A percentile compares a stretch with the other conserved stretches of the same genome.
These are phyloP conservation scores for Gnomoniopsis sp. DNA, from an alignment of 2,329 filamentous ascomycete species.

Conservation along the genomic window DNA sequence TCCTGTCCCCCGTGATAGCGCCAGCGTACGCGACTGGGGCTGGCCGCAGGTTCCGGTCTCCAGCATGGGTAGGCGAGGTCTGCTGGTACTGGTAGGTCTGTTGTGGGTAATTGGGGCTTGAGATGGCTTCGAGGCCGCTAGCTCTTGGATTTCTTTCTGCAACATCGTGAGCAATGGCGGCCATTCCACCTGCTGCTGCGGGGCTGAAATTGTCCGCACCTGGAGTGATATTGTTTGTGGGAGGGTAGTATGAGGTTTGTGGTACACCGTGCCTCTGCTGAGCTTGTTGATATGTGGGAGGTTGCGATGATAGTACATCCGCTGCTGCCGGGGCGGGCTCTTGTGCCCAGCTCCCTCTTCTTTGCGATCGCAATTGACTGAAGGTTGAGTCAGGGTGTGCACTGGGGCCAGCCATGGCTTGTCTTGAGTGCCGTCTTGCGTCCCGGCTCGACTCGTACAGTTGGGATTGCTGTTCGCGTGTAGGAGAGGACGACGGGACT, in stretches of 20 bases:
- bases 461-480: background rate
- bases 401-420: slow-evolving; percentile 19
- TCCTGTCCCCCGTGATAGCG: slow-evolving; percentile 28
- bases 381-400: slow-evolving; percentile 37
- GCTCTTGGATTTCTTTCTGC: slow-evolving; percentile 63
- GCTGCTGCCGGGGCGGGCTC: slow-evolving; percentile 21
- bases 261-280: slow-evolving; percentile 23
- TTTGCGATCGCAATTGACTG: slow-evolving; percentile 30
- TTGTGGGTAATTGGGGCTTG: slow-evolving; percentile 31
- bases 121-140: slow-evolving; percentile 62
- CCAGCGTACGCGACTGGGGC: slow-evolving; percentile 19
- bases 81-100: slow-evolving; percentile 26
- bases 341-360: slow-evolving; percentile 28
- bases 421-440: slow-evolving; percentile 19
- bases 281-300: slow-evolving; percentile 21
- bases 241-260: slow-evolving; percentile 24
- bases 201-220: slow-evolving; percentile 67
- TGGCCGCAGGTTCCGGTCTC: slow-evolving; percentile 22
- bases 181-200: slow-evolving; percentile 61
- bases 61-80: slow-evolving; percentile 11
- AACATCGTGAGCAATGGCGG: slow-evolving; percentile 63
- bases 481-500: background rate
- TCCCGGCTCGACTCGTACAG: slow-evolving; percentile 6
- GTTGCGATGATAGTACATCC: slow-evolving; percentile 9
- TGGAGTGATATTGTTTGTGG: slow-evolving; percentile 48